Base-by-base conservation (phyloP, 2,329 filamentous ascomycete species). In the Sphaceloma murrayae region DNA sequence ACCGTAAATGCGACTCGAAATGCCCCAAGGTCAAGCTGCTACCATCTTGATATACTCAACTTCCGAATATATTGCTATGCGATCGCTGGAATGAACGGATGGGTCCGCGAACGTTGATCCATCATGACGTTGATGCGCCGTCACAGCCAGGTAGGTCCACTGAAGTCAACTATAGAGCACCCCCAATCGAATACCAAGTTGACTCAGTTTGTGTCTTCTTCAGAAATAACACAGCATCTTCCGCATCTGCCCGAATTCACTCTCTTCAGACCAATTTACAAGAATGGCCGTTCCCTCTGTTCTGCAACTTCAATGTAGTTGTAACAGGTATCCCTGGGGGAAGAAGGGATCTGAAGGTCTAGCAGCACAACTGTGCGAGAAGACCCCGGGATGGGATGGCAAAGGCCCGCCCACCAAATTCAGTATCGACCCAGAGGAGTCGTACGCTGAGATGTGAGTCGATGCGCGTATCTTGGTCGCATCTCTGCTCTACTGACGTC, bases 261-360 rank as follows among this genome's bases (percentile, higher is more conserved):
- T n/a, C n/a, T n/a, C n/a, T n/a, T n/a, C 32, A 18, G 19, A 45
- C 27, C 4, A 26, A 26, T 19, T 14, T 19, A 14, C 32, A 43
- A 53, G 32, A 26, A 74, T 74, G 70, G 60, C 66, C 26, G 51
- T 56, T 26, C 62, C 70, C 30, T 66, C 68, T 46, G 65, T 75
- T 8, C 64, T 76, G 46, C 71, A 74, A 53, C 56, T 77, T 17
- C 68, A 68, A 52, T 76, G 72, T 53, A 61, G 64, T 32, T 72
- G 71, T 57, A 77, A 76, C 57, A 64, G 78, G 52, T 85, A 85
- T 51, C 69, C 73, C 8, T 87, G 82, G 81, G 83, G 82, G 2
- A 82, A 78, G 57, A 69, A 73, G 53, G 82, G 82, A 19, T 70
- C 67, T 10, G 59, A 79, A 2, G 85, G 81, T 0, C 60, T 85